Evolutionary conservation across 176 grass and related monocot species (phyloP).

Genomic region (Carex kokanica): DNA sequence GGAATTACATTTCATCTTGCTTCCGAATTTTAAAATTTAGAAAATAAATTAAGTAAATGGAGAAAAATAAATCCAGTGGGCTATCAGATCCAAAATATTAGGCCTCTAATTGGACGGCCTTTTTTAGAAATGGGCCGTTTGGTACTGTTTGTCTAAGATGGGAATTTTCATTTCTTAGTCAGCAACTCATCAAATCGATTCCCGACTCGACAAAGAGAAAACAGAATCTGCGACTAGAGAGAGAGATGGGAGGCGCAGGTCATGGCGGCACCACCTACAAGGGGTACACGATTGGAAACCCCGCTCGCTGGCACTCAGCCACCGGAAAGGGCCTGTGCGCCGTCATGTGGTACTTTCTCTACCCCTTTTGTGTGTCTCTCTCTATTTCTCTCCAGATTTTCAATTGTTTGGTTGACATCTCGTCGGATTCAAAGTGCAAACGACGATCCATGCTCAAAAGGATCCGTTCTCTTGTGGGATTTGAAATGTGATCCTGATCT

Average conservation of each 20-base stretch:
- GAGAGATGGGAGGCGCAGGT: slow-evolving; percentile 49
- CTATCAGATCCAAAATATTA: neutral
- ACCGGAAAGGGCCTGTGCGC: slow-evolving; percentile 91
- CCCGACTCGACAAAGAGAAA: slow-evolving; percentile 6
- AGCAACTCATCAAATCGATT: neutral
- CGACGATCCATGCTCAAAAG: neutral
- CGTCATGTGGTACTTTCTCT: slow-evolving; percentile 72
- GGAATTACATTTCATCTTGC: no score
- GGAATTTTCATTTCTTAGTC: neutral
- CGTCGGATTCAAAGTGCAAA: slow-evolving; percentile 3
- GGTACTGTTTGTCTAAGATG: neutral
- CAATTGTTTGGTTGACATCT: neutral
- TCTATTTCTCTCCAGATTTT: neutral
- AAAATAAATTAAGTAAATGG: no score
- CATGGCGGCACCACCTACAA: slow-evolving; percentile 87
- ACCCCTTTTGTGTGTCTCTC: neutral
- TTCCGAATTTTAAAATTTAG: no score
- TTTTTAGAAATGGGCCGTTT: neutral
- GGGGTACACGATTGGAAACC: slow-evolving; percentile 69
- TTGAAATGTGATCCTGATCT: neutral
- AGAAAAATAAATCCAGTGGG: neutral
- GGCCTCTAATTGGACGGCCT: neutral
- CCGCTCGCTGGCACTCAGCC: slow-evolving; percentile 80
- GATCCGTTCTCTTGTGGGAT: neutral
- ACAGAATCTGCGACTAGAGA: neutral